Evolutionary conservation across 1,139 yeast genomes (phyloP).

Genomic region (Magnusiomyces magnusii): DNA sequence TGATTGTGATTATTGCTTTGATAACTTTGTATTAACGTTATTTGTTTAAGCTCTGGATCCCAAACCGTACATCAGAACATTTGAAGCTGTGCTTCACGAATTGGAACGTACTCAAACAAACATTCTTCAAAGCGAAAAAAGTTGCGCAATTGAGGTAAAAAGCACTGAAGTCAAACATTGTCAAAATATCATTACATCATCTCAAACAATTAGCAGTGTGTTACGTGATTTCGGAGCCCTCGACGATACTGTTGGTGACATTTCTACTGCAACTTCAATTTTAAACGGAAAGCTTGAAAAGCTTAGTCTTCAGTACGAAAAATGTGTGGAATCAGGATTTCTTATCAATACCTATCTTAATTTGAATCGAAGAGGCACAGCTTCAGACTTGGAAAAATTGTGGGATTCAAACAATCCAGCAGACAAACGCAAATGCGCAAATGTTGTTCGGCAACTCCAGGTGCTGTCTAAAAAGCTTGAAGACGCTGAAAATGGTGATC

Average conservation of each 20-base stretch:
- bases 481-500: slow-evolving; percentile 35
- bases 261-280: slow-evolving; percentile 56
- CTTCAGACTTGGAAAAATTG: slow-evolving; percentile 42
- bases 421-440: slow-evolving; percentile 60
- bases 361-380: slow-evolving; percentile 54
- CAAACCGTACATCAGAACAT: slow-evolving; percentile 88
- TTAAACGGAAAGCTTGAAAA: slow-evolving; percentile 66
- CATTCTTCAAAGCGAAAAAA: slow-evolving; percentile 43
- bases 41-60: slow-evolving; percentile 65
- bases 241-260: slow-evolving; percentile 46
- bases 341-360: slow-evolving; percentile 72
- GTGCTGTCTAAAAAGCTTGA: slow-evolving; percentile 50
- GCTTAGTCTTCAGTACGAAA: slow-evolving; percentile 68
- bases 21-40: neutral
- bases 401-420: slow-evolving; percentile 36
- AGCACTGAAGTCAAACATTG: slow-evolving; percentile 63
- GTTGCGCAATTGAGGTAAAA: slow-evolving; percentile 49
- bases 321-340: slow-evolving; percentile 65
- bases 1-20: neutral
- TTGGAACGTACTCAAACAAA: slow-evolving; percentile 52
- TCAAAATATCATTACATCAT: slow-evolving; percentile 44
- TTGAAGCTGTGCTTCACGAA: slow-evolving; percentile 77
- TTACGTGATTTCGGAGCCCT: slow-evolving; percentile 47
- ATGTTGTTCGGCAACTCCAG: slow-evolving; percentile 57
- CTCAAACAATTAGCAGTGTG: slow-evolving; percentile 10